phyloP scores from a whole-genome alignment of 2,329 filamentous ascomycete genomes.

The Clarireedia hainanense region DNA sequence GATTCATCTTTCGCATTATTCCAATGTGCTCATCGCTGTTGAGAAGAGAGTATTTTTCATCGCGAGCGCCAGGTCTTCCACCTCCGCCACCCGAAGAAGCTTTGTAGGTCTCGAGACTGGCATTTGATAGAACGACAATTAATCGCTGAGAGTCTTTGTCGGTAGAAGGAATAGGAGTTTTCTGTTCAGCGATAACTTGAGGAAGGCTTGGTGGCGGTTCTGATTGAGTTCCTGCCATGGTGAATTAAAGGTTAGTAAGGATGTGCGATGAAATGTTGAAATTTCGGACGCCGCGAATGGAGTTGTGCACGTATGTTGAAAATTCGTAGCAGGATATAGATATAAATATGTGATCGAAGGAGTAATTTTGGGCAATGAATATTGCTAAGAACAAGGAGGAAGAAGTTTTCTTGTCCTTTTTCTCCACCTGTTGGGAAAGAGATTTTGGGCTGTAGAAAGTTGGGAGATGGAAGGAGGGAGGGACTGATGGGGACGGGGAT shows the following conservation, averaged over 20 bases:
- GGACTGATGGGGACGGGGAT: not conserved
- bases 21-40: constrained; percentile 99
- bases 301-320: not conserved
- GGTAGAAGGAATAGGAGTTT: constrained; percentile 69
- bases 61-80: constrained; percentile 54
- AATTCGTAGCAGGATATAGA: not conserved
- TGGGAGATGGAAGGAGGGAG: not conserved
- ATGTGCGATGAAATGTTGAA: constrained; percentile 1
- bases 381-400: not conserved
- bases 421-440: not conserved
- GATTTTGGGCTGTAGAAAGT: not conserved
- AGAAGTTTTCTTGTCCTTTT: not conserved
- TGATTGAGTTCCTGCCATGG: constrained; percentile 73
- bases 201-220: constrained; percentile 86
- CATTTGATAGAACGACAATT: constrained; percentile 94
- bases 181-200: constrained; percentile 88
- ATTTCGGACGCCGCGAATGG: not conserved
- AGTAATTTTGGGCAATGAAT: not conserved
- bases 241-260: constrained; percentile 8
- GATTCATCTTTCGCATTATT: constrained; percentile 98
- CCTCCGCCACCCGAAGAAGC: constrained; percentile 69
- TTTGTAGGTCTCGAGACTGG: constrained; percentile 95
- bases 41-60: constrained; percentile 94
- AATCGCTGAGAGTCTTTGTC: constrained; percentile 89
- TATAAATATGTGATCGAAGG: not conserved